Conservation (phyloP, 129 eudicot species). For the Pseudognaphalium luteoalbum region DNA sequence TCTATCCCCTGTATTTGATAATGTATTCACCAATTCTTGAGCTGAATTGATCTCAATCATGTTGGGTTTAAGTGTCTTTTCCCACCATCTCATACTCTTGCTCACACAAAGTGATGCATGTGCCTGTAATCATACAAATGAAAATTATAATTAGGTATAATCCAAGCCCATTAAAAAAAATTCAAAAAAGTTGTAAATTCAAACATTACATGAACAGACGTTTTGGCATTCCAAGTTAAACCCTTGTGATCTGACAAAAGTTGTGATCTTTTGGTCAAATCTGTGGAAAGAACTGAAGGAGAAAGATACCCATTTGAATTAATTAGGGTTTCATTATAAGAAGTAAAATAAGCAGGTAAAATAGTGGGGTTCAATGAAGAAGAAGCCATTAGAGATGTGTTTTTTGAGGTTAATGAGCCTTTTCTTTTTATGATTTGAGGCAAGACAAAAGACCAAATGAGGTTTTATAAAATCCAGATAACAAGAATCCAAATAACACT, state of each 20-base stretch:
- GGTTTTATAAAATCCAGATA: slow-evolving; percentile 24
- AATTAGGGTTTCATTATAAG: slow-evolving; percentile 38
- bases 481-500: slow-evolving; percentile 23
- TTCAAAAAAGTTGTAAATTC: neutral
- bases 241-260: slow-evolving; percentile 48
- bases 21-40: slow-evolving; percentile 59
- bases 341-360: slow-evolving; percentile 36
- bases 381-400: slow-evolving; percentile 57
- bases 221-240: slow-evolving; percentile 35
- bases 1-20: slow-evolving; percentile 65
- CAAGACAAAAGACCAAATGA: slow-evolving; percentile 22
- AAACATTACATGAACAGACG: slow-evolving; percentile 62
- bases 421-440: slow-evolving; percentile 20
- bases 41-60: slow-evolving; percentile 91
- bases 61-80: slow-evolving; percentile 80
- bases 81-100: slow-evolving; percentile 85
- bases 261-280: slow-evolving; percentile 39
- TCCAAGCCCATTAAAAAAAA: neutral
- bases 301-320: slow-evolving; percentile 41
- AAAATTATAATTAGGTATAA: neutral
- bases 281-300: slow-evolving; percentile 31
- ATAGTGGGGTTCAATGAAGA: slow-evolving; percentile 47
- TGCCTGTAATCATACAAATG: slow-evolving; percentile 34
- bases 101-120: slow-evolving; percentile 57
- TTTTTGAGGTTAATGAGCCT: slow-evolving; percentile 16